Conservation (phyloP, 2,329 filamentous ascomycete genomes). For the Talaromyces islandicus region DNA sequence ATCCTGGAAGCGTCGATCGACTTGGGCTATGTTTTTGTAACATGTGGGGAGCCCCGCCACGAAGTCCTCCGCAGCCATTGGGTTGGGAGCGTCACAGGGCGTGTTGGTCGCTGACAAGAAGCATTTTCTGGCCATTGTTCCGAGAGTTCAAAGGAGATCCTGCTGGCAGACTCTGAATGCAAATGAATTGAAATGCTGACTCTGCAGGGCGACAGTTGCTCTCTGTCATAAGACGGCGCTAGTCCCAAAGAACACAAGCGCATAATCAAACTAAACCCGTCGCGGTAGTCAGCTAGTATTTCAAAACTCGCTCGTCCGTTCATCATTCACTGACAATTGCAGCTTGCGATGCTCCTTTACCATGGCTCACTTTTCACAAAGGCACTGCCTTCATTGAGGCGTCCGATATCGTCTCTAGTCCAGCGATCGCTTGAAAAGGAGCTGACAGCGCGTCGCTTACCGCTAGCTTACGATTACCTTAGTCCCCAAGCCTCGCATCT, state of each 20-base stretch:
- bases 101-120: background rate
- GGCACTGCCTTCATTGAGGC: background rate
- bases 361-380: background rate
- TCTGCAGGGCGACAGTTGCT: background rate
- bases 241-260: background rate
- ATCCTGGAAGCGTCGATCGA: background rate
- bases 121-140: background rate
- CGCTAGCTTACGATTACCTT: conserved; percentile 51
- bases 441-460: conserved; percentile 45
- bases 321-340: background rate
- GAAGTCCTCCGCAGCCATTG: background rate
- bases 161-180: background rate
- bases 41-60: background rate
- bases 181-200: background rate
- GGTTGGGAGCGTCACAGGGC: background rate
- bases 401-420: conserved; percentile 23
- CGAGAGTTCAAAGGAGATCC: background rate
- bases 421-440: conserved; percentile 34
- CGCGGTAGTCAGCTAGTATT: background rate
- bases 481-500: conserved; percentile 59
- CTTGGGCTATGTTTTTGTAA: background rate
- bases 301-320: background rate
- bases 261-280: background rate
- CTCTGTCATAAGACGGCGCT: background rate
- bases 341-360: conserved; percentile 8